Evolutionary conservation across 2,329 filamentous ascomycete species (phyloP).

Genomic region (Didymella segeticola): DNA sequence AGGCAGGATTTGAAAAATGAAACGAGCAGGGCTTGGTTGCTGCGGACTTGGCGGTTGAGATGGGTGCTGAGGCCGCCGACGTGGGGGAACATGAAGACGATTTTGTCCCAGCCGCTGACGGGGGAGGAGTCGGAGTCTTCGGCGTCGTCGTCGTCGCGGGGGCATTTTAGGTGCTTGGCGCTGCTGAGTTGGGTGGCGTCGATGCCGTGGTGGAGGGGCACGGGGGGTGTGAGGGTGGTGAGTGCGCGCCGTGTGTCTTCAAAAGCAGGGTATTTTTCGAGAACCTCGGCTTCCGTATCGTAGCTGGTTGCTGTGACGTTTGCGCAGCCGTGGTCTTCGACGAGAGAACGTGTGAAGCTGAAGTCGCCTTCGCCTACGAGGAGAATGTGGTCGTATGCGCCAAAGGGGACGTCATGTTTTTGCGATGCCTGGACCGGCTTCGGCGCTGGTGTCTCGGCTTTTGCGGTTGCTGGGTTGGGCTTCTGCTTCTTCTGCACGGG

Average conservation of each 20-base stretch:
- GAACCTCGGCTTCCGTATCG: slow-evolving; percentile 66
- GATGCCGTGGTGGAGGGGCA: slow-evolving; percentile 59
- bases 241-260: slow-evolving; percentile 45
- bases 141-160: slow-evolving; percentile 27
- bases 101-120: slow-evolving; percentile 68
- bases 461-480: background rate
- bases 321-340: slow-evolving; percentile 69
- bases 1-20: slow-evolving; percentile 41
- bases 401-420: slow-evolving; percentile 70
- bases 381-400: slow-evolving; percentile 70
- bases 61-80: slow-evolving; percentile 91
- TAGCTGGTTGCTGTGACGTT: slow-evolving; percentile 73
- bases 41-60: slow-evolving; percentile 90
- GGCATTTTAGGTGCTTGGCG: slow-evolving; percentile 38
- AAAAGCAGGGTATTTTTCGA: slow-evolving; percentile 56
- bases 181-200: slow-evolving; percentile 66
- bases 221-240: slow-evolving; percentile 39
- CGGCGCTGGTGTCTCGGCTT: slow-evolving; percentile 15
- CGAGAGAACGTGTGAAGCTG: slow-evolving; percentile 74
- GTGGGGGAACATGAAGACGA: slow-evolving; percentile 98
- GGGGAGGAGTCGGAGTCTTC: slow-evolving; percentile 17
- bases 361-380: slow-evolving; percentile 82
- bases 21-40: slow-evolving; percentile 63
- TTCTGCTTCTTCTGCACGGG: slow-evolving; percentile 21
- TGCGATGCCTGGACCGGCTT: slow-evolving; percentile 36